These are phyloP conservation scores for Pseudogymnoascus sp. DNA, from an alignment of 2,329 filamentous ascomycete species.

Conservation along the genomic window DNA sequence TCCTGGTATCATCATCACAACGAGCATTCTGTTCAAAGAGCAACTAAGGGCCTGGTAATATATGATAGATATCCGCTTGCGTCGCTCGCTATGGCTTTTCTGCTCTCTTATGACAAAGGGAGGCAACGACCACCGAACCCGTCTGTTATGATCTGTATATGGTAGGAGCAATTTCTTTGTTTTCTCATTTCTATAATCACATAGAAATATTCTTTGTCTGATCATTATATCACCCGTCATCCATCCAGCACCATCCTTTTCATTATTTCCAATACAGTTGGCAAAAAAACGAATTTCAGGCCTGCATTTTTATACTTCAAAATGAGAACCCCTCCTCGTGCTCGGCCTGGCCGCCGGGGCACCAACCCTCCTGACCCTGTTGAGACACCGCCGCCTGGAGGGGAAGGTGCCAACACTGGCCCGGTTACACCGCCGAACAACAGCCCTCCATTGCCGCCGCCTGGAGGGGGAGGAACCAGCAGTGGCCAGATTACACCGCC, in stretches of 20 bases:
- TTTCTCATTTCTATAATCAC: slow-evolving; percentile 1
- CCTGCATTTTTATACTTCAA: background rate
- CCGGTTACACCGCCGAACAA: background rate
- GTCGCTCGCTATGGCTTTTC: background rate
- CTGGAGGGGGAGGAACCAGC: background rate
- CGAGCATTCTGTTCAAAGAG: background rate
- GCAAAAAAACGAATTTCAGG: background rate
- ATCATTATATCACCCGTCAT: background rate
- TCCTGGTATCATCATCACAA: background rate
- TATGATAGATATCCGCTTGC: background rate
- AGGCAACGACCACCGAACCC: background rate
- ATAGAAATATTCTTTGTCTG: background rate
- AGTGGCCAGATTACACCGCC: background rate
- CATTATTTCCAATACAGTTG: background rate
- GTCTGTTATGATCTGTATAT: background rate
- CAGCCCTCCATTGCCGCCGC: background rate
- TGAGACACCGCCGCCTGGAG: background rate
- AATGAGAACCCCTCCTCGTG: background rate
- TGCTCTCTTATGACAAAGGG: background rate
- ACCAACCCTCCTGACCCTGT: background rate
- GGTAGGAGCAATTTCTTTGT: background rate
- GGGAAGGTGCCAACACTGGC: background rate
- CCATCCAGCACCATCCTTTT: background rate
- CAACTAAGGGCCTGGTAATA: background rate
- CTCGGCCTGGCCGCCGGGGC: background rate